A percentile compares a stretch with the other conserved stretches of the same genome.
phyloP scores from a whole-genome alignment of 2,329 filamentous ascomycete genomes.

The Zasmidium citrigriseum region DNA sequence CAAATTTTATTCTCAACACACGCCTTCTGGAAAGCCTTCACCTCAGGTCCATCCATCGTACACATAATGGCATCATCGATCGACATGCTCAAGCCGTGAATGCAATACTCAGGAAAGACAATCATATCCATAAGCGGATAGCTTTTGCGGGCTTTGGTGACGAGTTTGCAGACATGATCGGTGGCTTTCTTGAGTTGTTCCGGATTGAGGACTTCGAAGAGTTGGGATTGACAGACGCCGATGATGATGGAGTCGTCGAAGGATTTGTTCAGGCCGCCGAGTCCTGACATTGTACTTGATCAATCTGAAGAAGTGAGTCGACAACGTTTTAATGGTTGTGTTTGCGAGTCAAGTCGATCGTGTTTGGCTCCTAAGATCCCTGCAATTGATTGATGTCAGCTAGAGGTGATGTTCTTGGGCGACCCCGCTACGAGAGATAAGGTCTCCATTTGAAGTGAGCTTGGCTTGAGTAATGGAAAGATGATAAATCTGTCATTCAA shows the following conservation, averaged over 20 bases:
- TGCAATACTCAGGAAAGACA: slow-evolving; percentile 34
- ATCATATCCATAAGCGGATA: slow-evolving; percentile 31
- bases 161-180: slow-evolving; percentile 23
- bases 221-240: slow-evolving; percentile 26
- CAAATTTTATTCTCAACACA: slow-evolving; percentile 30
- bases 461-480: too few relatives aligned
- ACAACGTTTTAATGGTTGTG: neutral
- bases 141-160: slow-evolving; percentile 20
- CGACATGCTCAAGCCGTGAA: slow-evolving; percentile 33
- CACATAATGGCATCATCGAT: slow-evolving; percentile 32
- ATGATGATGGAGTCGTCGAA: slow-evolving; percentile 22
- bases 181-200: slow-evolving; percentile 17
- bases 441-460: neutral
- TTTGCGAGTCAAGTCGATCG: too few relatives aligned
- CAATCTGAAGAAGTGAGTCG: neutral
- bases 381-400: neutral
- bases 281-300: slow-evolving; percentile 19
- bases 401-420: neutral
- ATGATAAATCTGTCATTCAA: too few relatives aligned
- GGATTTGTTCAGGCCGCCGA: slow-evolving; percentile 25
- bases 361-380: too few relatives aligned
- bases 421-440: neutral
- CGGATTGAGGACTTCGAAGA: slow-evolving; percentile 21
- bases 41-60: slow-evolving; percentile 32
- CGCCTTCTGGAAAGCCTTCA: slow-evolving; percentile 29